Conservation (phyloP, 306 rosid species). For the Erythrophleum fordii region DNA sequence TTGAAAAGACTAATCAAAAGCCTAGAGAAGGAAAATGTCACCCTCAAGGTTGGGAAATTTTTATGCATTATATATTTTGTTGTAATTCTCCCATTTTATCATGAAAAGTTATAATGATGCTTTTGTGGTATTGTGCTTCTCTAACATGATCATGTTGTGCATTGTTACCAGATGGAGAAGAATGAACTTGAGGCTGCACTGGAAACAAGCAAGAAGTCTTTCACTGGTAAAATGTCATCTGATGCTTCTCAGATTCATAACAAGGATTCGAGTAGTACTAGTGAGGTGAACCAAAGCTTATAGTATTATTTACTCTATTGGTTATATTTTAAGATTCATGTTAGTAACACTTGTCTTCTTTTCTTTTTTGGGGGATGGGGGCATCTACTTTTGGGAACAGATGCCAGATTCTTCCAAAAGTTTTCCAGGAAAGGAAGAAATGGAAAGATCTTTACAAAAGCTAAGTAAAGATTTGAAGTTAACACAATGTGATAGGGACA, state of each 20-base stretch:
- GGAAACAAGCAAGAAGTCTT: slow-evolving; percentile 53
- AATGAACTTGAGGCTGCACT: slow-evolving; percentile 71
- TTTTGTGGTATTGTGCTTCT: slow-evolving; percentile 27
- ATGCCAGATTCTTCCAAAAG: slow-evolving; percentile 55
- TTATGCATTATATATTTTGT: slow-evolving; percentile 24
- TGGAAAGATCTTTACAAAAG: slow-evolving; percentile 72
- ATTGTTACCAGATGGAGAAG: slow-evolving; percentile 65
- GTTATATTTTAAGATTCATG: slow-evolving; percentile 22
- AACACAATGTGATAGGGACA: slow-evolving; percentile 75
- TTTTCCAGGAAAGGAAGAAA: slow-evolving; percentile 75
- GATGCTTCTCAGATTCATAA: slow-evolving; percentile 52
- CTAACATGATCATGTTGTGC: slow-evolving; percentile 28
- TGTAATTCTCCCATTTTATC: not conserved
- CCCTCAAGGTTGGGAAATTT: slow-evolving; percentile 70
- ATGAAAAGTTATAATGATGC: slow-evolving; percentile 8
- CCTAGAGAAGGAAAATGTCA: slow-evolving; percentile 73
- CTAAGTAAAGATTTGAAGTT: slow-evolving; percentile 73
- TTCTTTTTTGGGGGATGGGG: slow-evolving; percentile 23
- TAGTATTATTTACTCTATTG: slow-evolving; percentile 11
- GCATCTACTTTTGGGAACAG: slow-evolving; percentile 46
- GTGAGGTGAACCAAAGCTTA: slow-evolving; percentile 57
- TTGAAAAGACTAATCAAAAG: slow-evolving; percentile 62
- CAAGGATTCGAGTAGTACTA: slow-evolving; percentile 49
- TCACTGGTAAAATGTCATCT: slow-evolving; percentile 41
- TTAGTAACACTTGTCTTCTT: slow-evolving; percentile 21